Evolutionary conservation across 1,139 yeast species (phyloP).

Genomic region (Tardiomyces depauwii): DNA sequence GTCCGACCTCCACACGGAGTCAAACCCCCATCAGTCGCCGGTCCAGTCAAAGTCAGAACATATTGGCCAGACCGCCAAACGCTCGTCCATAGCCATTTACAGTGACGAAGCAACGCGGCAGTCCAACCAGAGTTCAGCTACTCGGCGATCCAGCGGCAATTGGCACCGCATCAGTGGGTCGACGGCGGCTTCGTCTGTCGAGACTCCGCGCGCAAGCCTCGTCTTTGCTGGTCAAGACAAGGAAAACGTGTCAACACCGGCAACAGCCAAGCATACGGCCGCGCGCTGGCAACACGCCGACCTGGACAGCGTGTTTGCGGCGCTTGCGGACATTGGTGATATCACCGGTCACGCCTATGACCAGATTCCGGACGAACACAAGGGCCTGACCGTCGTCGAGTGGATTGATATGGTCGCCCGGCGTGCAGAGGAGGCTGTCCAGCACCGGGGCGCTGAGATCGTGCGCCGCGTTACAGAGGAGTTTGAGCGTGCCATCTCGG

Average conservation of each 20-base stretch:
- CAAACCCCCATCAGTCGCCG: too few species aligned
- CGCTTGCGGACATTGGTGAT: slow-evolving; percentile 30
- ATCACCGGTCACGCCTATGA: slow-evolving; percentile 27
- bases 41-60: too few species aligned
- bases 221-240: not conserved
- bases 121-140: not conserved
- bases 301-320: slow-evolving; percentile 25
- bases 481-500: slow-evolving; percentile 17
- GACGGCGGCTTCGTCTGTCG: not conserved
- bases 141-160: not conserved
- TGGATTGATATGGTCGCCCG: slow-evolving; percentile 47
- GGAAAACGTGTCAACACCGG: not conserved
- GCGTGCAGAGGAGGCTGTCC: slow-evolving; percentile 20
- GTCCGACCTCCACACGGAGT: too few species aligned
- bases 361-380: slow-evolving; percentile 57
- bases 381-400: slow-evolving; percentile 55
- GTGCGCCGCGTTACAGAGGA: slow-evolving; percentile 18
- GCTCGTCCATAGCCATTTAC: not conserved
- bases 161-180: not conserved
- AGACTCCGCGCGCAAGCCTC: not conserved
- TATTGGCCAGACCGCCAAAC: not conserved
- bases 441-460: slow-evolving; percentile 23
- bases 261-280: not conserved
- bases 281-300: slow-evolving; percentile 20
- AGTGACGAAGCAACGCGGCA: not conserved